A percentile compares a stretch with the other conserved stretches of the same genome.
Conservation (phyloP, 805 yeast genomes). For the Lipomyces chichibuensis region DNA sequence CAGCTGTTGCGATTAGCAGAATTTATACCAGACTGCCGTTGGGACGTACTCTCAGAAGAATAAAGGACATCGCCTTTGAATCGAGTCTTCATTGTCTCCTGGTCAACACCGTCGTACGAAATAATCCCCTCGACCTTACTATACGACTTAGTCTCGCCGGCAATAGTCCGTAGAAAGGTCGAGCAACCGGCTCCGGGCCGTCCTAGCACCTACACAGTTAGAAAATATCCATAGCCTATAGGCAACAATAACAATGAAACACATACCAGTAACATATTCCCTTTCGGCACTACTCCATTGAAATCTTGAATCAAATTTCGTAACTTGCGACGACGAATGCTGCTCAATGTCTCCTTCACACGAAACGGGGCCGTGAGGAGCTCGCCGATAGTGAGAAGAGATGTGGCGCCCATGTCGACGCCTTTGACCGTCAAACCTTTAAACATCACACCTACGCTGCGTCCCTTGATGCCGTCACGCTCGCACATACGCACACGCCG, state of each 20-base stretch:
- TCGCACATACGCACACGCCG: slow-evolving; percentile 32
- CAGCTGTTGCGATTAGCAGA: slow-evolving; percentile 47
- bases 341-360: no score
- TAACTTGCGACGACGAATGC: background rate
- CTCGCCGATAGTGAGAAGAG: slow-evolving; percentile 52
- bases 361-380: slow-evolving; percentile 41
- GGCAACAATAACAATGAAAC: slow-evolving; percentile 53
- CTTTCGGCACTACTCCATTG: slow-evolving; percentile 56
- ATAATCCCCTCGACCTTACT: slow-evolving; percentile 60
- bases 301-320: slow-evolving; percentile 45
- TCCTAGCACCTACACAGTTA: slow-evolving; percentile 63
- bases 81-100: slow-evolving; percentile 58
- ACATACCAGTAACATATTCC: slow-evolving; percentile 65
- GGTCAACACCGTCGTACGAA: slow-evolving; percentile 64
- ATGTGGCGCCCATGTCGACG: slow-evolving; percentile 52
- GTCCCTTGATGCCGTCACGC: slow-evolving; percentile 44
- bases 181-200: slow-evolving; percentile 78
- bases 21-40: background rate
- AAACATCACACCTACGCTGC: slow-evolving; percentile 46
- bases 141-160: slow-evolving; percentile 52
- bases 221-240: no score
- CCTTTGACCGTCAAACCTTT: slow-evolving; percentile 51
- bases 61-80: slow-evolving; percentile 55
- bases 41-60: slow-evolving; percentile 7
- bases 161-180: slow-evolving; percentile 49